Evolutionary conservation across 208 protist genomes (phyloP).

Genomic region (Trypanosoma caninum): DNA sequence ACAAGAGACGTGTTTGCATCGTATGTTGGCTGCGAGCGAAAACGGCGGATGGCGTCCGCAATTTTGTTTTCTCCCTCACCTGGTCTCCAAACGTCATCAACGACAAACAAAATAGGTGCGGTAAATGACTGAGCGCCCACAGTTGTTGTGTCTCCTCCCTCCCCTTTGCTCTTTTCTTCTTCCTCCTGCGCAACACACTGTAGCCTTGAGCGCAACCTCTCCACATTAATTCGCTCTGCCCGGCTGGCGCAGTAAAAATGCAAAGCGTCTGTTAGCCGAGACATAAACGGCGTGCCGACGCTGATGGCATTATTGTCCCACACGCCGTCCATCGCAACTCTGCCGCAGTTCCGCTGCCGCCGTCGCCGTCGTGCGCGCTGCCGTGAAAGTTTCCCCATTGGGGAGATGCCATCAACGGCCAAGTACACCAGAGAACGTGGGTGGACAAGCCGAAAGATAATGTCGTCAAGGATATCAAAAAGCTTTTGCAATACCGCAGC

Average conservation of each 20-base stretch:
- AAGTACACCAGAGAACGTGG: constrained; percentile 97
- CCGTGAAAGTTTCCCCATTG: constrained; percentile 99
- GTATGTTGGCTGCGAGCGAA: constrained; percentile 89
- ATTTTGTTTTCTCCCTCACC: constrained; percentile 97
- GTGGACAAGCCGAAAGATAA: constrained; percentile 82
- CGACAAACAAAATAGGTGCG: constrained; percentile 82
- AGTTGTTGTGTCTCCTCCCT: neutral
- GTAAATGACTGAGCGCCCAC: neutral
- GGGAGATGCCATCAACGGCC: constrained; percentile 95
- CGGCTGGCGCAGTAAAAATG: constrained; percentile 78
- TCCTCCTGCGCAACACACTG: neutral
- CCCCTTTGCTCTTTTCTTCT: neutral
- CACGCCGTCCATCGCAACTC: constrained; percentile 10
- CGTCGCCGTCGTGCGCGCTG: constrained; percentile 96
- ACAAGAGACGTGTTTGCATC: constrained; percentile 97
- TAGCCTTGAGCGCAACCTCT: constrained; percentile 50
- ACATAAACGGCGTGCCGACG: constrained; percentile 85
- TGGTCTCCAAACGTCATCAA: constrained; percentile 93
- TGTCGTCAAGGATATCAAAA: constrained; percentile 78
- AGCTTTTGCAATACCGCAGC: constrained; percentile 63
- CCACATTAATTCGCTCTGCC: constrained; percentile 81
- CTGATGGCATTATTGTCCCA: constrained; percentile 88
- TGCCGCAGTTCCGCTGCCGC: constrained; percentile 44
- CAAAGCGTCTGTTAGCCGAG: constrained; percentile 63
- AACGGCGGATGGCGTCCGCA: constrained; percentile 70